phyloP scores from a whole-genome alignment of 495 filamentous ascomycete species.

The Astrocystis sublimbata region DNA sequence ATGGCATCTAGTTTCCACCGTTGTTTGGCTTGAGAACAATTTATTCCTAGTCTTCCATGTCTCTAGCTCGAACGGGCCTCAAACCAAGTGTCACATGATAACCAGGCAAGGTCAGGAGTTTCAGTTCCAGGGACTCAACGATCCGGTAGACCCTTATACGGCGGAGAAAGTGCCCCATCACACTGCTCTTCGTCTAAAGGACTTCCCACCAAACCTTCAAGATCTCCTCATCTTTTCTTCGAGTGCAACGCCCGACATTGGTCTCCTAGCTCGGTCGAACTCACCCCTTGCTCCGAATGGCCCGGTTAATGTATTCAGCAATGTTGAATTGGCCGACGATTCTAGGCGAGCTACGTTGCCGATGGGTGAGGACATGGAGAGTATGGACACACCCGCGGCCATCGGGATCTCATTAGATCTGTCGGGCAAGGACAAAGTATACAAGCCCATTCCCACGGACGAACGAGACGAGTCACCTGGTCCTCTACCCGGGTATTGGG shows the following conservation, averaged over 20 bases:
- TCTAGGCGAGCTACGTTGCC: conserved; percentile 75
- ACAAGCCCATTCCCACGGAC: conserved; percentile 73
- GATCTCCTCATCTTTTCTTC: conserved; percentile 81
- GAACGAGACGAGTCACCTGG: conserved; percentile 70
- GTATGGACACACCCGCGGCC: conserved; percentile 69
- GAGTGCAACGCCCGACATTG: conserved; percentile 75
- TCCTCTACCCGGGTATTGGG: conserved; percentile 82
- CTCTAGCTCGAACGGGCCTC: conserved; percentile 56
- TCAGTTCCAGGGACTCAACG: conserved; percentile 69
- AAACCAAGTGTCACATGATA: conserved; percentile 73
- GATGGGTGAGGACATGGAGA: conserved; percentile 59
- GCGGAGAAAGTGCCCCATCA: conserved; percentile 70
- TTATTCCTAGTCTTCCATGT: conserved; percentile 79
- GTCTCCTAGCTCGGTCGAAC: conserved; percentile 71
- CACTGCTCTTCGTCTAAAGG: conserved; percentile 69
- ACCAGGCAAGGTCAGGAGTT: conserved; percentile 61
- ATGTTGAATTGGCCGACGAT: conserved; percentile 73
- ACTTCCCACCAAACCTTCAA: conserved; percentile 74
- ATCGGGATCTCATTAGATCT: conserved; percentile 84
- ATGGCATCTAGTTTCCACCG: conserved; percentile 66
- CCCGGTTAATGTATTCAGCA: conserved; percentile 68
- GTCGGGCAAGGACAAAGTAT: conserved; percentile 74
- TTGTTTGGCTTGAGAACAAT: conserved; percentile 87
- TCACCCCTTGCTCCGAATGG: conserved; percentile 62
- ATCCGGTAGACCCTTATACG: conserved; percentile 70